Evolutionary conservation across 805 yeast genomes (phyloP).

Genomic region (Yamadazyma nakazawae): DNA sequence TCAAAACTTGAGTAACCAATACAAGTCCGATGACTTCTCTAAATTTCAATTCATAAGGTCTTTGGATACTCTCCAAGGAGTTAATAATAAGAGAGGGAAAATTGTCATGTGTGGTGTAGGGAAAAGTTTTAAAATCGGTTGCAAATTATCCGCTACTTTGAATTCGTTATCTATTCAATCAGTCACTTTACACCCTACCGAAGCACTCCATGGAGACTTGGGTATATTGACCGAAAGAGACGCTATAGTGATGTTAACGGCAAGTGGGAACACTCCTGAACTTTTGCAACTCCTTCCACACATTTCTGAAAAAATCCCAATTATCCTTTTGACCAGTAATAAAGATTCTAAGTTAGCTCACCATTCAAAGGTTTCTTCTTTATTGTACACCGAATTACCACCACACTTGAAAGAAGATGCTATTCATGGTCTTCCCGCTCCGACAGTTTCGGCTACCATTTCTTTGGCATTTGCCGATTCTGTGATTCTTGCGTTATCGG

Average conservation of each 20-base stretch:
- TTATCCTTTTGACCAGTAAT: slow-evolving; percentile 62
- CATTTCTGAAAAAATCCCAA: slow-evolving; percentile 49
- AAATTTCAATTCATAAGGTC: slow-evolving; percentile 43
- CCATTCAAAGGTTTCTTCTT: slow-evolving; percentile 46
- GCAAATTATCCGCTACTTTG: slow-evolving; percentile 76
- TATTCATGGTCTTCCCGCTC: slow-evolving; percentile 80
- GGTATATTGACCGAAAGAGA: slow-evolving; percentile 62
- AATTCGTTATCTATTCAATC: slow-evolving; percentile 75
- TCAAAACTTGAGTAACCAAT: slow-evolving; percentile 43
- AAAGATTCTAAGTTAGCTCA: slow-evolving; percentile 53
- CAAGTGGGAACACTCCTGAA: slow-evolving; percentile 84
- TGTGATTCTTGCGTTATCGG: slow-evolving; percentile 68
- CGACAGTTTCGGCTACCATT: slow-evolving; percentile 79
- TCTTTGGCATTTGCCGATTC: slow-evolving; percentile 78
- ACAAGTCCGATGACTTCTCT: slow-evolving; percentile 42
- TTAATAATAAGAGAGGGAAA: slow-evolving; percentile 50
- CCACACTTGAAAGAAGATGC: slow-evolving; percentile 52
- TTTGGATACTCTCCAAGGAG: slow-evolving; percentile 32
- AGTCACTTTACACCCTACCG: slow-evolving; percentile 72
- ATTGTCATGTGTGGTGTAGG: slow-evolving; percentile 82
- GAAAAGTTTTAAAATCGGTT: slow-evolving; percentile 75
- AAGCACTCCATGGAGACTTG: slow-evolving; percentile 87
- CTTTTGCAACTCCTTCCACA: slow-evolving; percentile 57
- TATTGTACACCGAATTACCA: slow-evolving; percentile 65
- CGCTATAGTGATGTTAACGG: slow-evolving; percentile 61